Evolutionary conservation across 2,329 filamentous ascomycete genomes (phyloP), one percentile per base, ranked within the genome.

Genomic region (Diplodia sapinea): DNA sequence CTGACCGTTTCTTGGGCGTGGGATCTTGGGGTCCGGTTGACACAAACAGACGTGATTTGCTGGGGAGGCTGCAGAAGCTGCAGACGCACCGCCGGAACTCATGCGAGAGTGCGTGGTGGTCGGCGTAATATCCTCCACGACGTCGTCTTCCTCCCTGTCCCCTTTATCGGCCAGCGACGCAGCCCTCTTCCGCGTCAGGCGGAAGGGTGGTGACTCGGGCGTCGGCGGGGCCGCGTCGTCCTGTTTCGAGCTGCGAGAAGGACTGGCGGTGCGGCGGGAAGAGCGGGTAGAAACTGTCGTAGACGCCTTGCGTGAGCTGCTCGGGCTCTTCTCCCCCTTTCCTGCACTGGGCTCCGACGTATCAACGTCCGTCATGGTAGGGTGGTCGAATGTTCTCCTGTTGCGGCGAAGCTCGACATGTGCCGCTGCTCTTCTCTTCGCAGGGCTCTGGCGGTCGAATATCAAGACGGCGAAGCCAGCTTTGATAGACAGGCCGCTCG

Each of bases 1-100:
- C 88, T 79, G 79, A 90, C 89, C 88, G 82, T 91, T 91, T 78
- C 89, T 85, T 72, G 89, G 89, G 73, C 89, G 82, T 68, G 89
- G 89, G 69, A 91, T 90, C 77, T 91, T 91, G 29, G 88, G 88
- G 73, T 90, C 88, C 49, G 88, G 88, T 73, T 89, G 88, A 77
- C 89, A 91, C 72, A 91, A 84, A 79, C 89, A 91, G 70, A 90
- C 86, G 71, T 88, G 83, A 55, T 20, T 63, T 36, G 66, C 36
- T 20, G 59, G 51, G 11, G 66, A 68, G 38, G 29, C 66, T 47
- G 23, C 66, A 43, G 66, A 68, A 55, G 47, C 50, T 26, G 17
- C 57, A 33, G 51, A 63, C 23, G 56, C 47, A 51, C 66, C 51
- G 26, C 57, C 38, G 31, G 66, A 68, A 29, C 59, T 64, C 57